These are phyloP conservation scores for Sporothrix sp. DNA, from an alignment of 2,329 filamentous ascomycete genomes.

Conservation along the genomic window DNA sequence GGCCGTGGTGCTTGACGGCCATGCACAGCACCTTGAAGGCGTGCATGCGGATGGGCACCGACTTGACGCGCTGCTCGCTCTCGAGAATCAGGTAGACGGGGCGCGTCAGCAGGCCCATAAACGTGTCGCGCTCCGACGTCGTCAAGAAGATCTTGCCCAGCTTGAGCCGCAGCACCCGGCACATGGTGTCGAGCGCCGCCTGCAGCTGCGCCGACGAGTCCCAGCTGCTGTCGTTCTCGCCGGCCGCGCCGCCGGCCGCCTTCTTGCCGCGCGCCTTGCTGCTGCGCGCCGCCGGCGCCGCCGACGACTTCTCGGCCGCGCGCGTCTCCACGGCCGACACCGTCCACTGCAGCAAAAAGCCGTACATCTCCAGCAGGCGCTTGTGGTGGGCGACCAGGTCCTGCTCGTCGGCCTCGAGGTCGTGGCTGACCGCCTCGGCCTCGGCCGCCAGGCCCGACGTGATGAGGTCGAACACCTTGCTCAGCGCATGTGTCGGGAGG, in stretches of 20 bases:
- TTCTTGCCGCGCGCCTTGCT: constrained; percentile 69
- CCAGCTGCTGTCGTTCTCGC: constrained; percentile 65
- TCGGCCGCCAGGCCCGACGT: constrained; percentile 78
- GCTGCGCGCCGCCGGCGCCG: constrained; percentile 59
- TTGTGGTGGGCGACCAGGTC: constrained; percentile 81
- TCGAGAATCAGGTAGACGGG: constrained; percentile 91
- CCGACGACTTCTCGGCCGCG: constrained; percentile 76
- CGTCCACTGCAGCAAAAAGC: constrained; percentile 89
- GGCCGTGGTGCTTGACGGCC: constrained; percentile 93
- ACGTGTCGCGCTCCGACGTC: constrained; percentile 91
- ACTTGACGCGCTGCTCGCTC: constrained; percentile 87
- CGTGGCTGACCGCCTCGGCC: constrained; percentile 73
- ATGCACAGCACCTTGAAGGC: constrained; percentile 95
- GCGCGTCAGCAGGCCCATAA: constrained; percentile 82
- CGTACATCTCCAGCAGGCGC: constrained; percentile 84
- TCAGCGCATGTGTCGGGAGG: constrained; percentile 71
- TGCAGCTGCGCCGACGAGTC: constrained; percentile 85
- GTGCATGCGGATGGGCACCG: constrained; percentile 84
- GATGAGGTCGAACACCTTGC: constrained; percentile 86
- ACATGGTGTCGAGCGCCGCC: constrained; percentile 84
- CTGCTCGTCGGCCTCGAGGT: constrained; percentile 87
- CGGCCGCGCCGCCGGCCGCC: constrained; percentile 25
- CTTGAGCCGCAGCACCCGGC: constrained; percentile 89
- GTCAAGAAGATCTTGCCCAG: constrained; percentile 89
- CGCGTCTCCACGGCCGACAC: constrained; percentile 91